phyloP scores from a whole-genome alignment of 2,329 filamentous ascomycete genomes.

The Macrophomina phaseolina region DNA sequence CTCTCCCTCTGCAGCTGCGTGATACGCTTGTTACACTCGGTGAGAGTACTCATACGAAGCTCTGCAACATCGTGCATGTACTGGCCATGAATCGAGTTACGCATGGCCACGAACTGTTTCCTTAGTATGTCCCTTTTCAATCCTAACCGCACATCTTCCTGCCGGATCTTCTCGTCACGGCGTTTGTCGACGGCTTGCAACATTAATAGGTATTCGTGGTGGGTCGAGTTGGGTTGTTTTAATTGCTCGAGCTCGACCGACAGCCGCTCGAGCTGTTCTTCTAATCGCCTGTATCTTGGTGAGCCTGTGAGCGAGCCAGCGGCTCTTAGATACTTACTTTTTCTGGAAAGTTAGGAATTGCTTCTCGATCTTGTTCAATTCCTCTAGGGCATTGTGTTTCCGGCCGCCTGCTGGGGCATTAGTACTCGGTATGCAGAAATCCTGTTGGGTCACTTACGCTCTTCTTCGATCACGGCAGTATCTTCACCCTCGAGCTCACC shows the following conservation, averaged over 20 bases:
- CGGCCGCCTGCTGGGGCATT: constrained; percentile 59
- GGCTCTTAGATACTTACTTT: constrained; percentile 58
- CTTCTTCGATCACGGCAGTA: constrained; percentile 43
- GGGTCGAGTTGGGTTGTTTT: constrained; percentile 66
- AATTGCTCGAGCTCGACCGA: constrained; percentile 71
- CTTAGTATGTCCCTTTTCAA: constrained; percentile 73
- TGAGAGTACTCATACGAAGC: constrained; percentile 78
- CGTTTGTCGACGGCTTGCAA: constrained; percentile 84
- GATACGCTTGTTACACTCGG: constrained; percentile 84
- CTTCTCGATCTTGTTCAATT: constrained; percentile 80
- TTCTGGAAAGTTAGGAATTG: constrained; percentile 88
- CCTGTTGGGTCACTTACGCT: constrained; percentile 36
- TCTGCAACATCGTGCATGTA: constrained; percentile 65
- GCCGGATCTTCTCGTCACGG: constrained; percentile 77
- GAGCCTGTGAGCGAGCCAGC: background rate
- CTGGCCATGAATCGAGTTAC: constrained; percentile 23
- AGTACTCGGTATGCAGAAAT: constrained; percentile 1
- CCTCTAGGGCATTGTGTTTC: constrained; percentile 79
- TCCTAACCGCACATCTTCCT: constrained; percentile 74
- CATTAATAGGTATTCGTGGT: constrained; percentile 91
- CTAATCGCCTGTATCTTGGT: constrained; percentile 69
- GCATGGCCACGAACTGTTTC: constrained; percentile 27
- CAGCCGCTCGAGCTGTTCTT: constrained; percentile 82
- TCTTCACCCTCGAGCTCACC: constrained; percentile 53
- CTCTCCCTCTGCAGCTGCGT: constrained; percentile 92